Base-by-base conservation (phyloP, 352 stramenopile species). In the Globisporangium perplexum region DNA sequence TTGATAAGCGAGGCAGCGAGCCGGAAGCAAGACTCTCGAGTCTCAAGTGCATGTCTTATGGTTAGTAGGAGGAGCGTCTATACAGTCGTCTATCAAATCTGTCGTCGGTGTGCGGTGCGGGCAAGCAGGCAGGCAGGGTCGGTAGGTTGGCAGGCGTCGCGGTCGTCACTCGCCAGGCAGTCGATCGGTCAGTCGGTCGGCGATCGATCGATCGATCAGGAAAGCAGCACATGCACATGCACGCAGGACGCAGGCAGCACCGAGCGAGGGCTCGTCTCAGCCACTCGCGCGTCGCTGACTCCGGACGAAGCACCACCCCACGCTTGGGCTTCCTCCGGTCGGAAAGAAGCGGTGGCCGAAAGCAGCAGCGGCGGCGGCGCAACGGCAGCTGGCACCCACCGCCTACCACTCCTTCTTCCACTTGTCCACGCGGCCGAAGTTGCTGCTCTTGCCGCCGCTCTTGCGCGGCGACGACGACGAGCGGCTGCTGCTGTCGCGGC, bases 351-450 rank as follows among this genome's bases (percentile, higher is more conserved):
- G n/a, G n/a, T n/a, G n/a, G n/a, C n/a, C n/a, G n/a, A n/a, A n/a
- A n/a, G n/a, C n/a, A n/a, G n/a, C n/a, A n/a, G n/a, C n/a, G 12
- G 8, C 5, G 5, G 6, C 18, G 18, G 10, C 20, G n/a, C 11
- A 14, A 11, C 35, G 15, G 11, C 4, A 36, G 22, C 45, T 26
- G 41, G n/a, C 4, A 46, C 0, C n/a, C 8, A 6, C 3, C 22
- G 51, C 50, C 43, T 60, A 67, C 60, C 60, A 67, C 35, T 57
- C 54, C 60, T 67, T 67, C 42, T 53, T 60, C 60, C 60, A 67
- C 49, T 58, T 59, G 60, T 64, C 56, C 31, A 38, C 38, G 41
- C 67, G 67, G 26, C 67, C 67, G 47, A 75, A 75, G 41, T 45
- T 48, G 12, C 57, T 55, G 41, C 61, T 60, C 30, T 24, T 63